Base-by-base conservation (phyloP, 2,329 filamentous ascomycete species). In the Blastomyces percursus region DNA sequence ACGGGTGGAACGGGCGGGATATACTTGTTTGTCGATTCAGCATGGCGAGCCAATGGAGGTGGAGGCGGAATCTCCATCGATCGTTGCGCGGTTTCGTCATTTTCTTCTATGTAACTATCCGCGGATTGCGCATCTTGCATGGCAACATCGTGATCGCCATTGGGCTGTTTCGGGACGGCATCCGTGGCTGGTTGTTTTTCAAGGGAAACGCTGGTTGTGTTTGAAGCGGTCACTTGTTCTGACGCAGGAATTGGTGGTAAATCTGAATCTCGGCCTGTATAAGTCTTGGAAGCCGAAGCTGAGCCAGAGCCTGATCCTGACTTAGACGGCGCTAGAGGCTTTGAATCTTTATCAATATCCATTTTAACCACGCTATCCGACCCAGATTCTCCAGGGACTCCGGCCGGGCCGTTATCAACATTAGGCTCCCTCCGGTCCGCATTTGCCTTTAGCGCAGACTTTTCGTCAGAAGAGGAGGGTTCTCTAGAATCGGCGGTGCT, bases 91-190 rank as follows among this genome's bases (percentile, higher is more conserved):
- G 79, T 75, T 62, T 76, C 71, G 64, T 79, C 73, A 62, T 71
- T 72, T 60, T 84, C 81, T 50, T 80, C 78, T 46, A 75, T 70
- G n/a, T 81, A 77, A 51, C 81, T 73, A 38, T 83, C 81, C 51
- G 81, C 69, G 42, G 75, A 71, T 35, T 78, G 73, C 6, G 79
- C 80, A 72, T 90, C 87, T 44, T 81, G 80, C 84, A 90, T 90
- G 62, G 86, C 81, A 61, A 87, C 78, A 66, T 84, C 81, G 60
- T 75, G 81, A 67, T 86, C 84, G 3, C 66, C 62, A 62, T 67
- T 61, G 30, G 64, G 52, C 60, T 70, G 68, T 30, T 71, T 68
- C 4, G 66, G 48, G n/a, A 61, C 63, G n/a, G 60, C 21, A 6
- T 66, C 62, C 9, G 56, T 58, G 19, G 57, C 62, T 9, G 56